Evolutionary conservation across 1,284 basidiomycete genomes (phyloP), one percentile per base, ranked within the genome.

Genomic region (Heterobasidion occidentale): DNA sequence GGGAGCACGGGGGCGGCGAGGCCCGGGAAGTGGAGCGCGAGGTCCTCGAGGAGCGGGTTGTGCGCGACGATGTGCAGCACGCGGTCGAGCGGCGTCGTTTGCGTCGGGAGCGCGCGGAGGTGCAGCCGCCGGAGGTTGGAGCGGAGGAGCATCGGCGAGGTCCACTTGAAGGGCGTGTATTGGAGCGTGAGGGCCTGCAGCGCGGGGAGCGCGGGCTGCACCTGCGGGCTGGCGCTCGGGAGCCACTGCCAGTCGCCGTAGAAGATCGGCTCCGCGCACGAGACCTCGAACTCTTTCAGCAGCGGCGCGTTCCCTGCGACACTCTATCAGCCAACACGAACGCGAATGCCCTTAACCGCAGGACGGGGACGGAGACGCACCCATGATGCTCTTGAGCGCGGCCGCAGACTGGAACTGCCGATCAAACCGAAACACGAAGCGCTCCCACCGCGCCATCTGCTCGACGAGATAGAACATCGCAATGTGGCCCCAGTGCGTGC

Each of bases 361-460:
- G 17, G 12, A 45, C 27, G 27, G 27, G 27, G 42, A 17, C 17
- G 19, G 48, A n/a, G 2, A 73, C 82, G 56, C 59, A 87, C 86
- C 85, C 57, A 74, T 77, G 60, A 90, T 82, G 27, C 79, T 79
- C 65, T 83, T 83, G 62, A 90, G 77, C 6, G 88, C 86, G 50
- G 74, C 71, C 68, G 88, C 78, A 12, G 86, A 87, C 34, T 79
- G 70, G 68, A 90, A 89, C 36, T 84, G 82, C 65, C 80, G 83
- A 62, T 89, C 86, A 62, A 88, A 90, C 51, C 83, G 73, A 64
- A 90, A 90, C 9, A 90, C 77, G 62, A 90, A 90, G 20, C 88
- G 76, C 64, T 86, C 77, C 88, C 88, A 90, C 35, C 88, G 79
- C 59, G 82, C 81, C 79, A 90, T 90, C 64, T 89, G 84, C 61